A percentile compares a stretch with the other conserved stretches of the same genome.
These are phyloP conservation scores for Ceratocystiopsis minuta DNA, from an alignment of 2,329 filamentous ascomycete genomes.

Conservation along the genomic window DNA sequence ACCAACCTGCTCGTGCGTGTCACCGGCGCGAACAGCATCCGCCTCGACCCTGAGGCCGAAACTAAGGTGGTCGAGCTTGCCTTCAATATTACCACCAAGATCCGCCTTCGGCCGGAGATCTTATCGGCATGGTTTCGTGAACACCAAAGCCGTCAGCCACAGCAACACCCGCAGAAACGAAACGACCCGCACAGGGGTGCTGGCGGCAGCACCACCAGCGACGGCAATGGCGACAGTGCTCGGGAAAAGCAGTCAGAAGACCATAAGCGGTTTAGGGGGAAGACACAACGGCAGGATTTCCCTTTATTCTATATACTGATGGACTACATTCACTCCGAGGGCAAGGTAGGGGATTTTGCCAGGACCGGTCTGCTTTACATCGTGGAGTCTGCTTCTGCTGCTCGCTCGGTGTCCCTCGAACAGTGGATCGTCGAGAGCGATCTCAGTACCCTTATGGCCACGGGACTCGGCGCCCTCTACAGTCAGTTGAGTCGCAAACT, in stretches of 20 bases:
- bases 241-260: conserved; percentile 30
- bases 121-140: conserved; percentile 66
- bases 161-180: too few species aligned
- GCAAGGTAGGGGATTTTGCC: conserved; percentile 87
- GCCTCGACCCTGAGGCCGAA: conserved; percentile 66
- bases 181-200: too few species aligned
- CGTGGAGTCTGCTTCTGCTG: conserved; percentile 81
- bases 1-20: conserved; percentile 74
- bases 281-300: conserved; percentile 80
- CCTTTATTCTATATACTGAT: conserved; percentile 90
- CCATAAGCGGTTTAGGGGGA: conserved; percentile 67
- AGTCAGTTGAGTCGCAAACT: conserved; percentile 56
- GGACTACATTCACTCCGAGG: conserved; percentile 92
- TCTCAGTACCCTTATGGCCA: conserved; percentile 91
- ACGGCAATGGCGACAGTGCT: neutral
- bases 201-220: too few species aligned
- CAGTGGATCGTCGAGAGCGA: conserved; percentile 97
- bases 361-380: conserved; percentile 87
- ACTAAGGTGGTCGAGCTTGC: conserved; percentile 78
- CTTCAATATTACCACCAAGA: conserved; percentile 94
- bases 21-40: conserved; percentile 52
- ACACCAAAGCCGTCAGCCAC: too few species aligned
- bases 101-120: conserved; percentile 72
- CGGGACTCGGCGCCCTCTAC: conserved; percentile 64
- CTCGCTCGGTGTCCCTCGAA: conserved; percentile 64